Evolutionary conservation across 768 basidiomycete species (phyloP).

Genomic region (Pluteus cervinus): DNA sequence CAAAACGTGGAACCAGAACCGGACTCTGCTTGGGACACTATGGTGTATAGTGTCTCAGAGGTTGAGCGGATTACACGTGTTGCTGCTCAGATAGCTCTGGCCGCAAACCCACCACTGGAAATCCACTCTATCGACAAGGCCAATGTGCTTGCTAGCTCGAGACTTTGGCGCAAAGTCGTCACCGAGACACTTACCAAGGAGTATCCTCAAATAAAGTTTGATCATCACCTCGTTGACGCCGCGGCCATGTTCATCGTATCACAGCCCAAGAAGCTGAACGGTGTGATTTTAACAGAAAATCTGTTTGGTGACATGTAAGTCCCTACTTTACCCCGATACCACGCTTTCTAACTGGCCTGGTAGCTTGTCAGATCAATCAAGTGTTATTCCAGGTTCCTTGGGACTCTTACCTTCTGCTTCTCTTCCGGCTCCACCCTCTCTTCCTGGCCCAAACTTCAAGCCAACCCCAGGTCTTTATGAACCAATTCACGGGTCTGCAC

Average conservation of each 20-base stretch:
- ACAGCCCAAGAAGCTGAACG: constrained; percentile 88
- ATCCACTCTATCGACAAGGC: constrained; percentile 98
- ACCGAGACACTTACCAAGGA: constrained; percentile 78
- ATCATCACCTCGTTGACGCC: constrained; percentile 93
- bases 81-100: constrained; percentile 86
- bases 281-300: constrained; percentile 92
- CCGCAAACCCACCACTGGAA: constrained; percentile 75
- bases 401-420: constrained; percentile 96
- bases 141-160: constrained; percentile 92
- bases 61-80: constrained; percentile 94
- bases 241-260: constrained; percentile 94
- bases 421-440: constrained; percentile 79
- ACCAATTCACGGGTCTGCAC: constrained; percentile 93
- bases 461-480: constrained; percentile 90
- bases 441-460: constrained; percentile 60
- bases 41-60: constrained; percentile 88
- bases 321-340: constrained; percentile 3
- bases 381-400: constrained; percentile 96
- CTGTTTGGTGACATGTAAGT: constrained; percentile 96
- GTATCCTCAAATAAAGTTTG: constrained; percentile 81
- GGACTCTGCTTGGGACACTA: constrained; percentile 84
- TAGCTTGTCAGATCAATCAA: constrained; percentile 93
- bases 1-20: constrained; percentile 59
- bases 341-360: constrained; percentile 4
- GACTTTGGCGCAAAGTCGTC: constrained; percentile 93